Base-by-base conservation (phyloP, 352 stramenopile species). In the Globisporangium spiculum region DNA sequence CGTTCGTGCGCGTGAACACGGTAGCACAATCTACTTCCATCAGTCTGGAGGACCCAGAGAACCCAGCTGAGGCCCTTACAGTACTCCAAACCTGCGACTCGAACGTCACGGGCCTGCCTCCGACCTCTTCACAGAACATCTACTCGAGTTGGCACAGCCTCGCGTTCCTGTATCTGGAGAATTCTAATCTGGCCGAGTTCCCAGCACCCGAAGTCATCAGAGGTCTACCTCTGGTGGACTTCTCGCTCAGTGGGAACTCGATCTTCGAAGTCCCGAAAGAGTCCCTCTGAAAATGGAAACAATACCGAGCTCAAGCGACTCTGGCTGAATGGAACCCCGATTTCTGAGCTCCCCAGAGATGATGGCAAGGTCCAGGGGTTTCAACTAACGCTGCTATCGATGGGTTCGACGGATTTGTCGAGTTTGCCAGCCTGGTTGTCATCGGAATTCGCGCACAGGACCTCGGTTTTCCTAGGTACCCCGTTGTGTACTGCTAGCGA, bases 211-310 rank as follows among this genome's bases (percentile, higher is more conserved):
- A 41, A 3, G n/a, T 56, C 18, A n/a, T 48, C 18, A 10, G 5
- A 8, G 5, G 16, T n/a, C 54, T 68, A 16, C 53, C 53, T 22
- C 38, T 63, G 0, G 8, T 63, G 7, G 38, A 58, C 2, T 54
- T 68, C 63, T 60, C 38, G 36, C 52, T 63, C 18, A 44, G 53
- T 55, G 54, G 41, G 36, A 68, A 61, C 10, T 27, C 53, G 53
- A 48, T 63, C 53, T 4, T 20, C 2, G 6, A 48, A 9, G 53
- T 68, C 38, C 63, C 38, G 9, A 24, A 30, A 52, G 61, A 58
- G 30, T 53, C 60, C 12, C 48, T 67, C 32, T 41, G 58, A 38
- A 52, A 44, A 0, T 34, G 18, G 44, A 50, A 22, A 10, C 5
- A 50, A 9, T 16, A 20, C 38, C 2, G 1, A 54, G 48, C 48